phyloP scores from a whole-genome alignment of 306 rosid genomes.

The Vigna reflexopilosa region DNA sequence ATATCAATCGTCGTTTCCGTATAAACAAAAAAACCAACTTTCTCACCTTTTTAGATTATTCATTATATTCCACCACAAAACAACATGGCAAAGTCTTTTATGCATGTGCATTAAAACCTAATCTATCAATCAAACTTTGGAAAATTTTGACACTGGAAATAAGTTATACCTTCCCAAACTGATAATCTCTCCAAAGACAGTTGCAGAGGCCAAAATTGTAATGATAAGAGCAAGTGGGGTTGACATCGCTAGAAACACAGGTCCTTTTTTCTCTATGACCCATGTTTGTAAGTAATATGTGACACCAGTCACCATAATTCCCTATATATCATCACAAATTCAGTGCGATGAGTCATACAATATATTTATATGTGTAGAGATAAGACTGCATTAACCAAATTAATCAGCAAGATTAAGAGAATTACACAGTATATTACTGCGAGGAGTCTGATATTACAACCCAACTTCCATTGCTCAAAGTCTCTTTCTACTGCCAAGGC shows the following conservation, averaged over 20 bases:
- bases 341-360: neutral
- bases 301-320: conserved; percentile 71
- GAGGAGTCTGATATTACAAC: conserved; percentile 67
- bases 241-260: conserved; percentile 75
- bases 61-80: neutral
- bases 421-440: conserved; percentile 75
- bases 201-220: conserved; percentile 58
- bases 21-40: neutral
- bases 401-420: conserved; percentile 14
- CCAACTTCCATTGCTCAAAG: conserved; percentile 69
- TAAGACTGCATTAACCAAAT: neutral
- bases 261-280: conserved; percentile 79
- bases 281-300: conserved; percentile 74
- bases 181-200: conserved; percentile 63
- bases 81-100: neutral
- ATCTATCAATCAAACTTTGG: neutral
- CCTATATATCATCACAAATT: conserved; percentile 48
- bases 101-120: neutral
- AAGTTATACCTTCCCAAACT: conserved; percentile 68
- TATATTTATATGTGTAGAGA: neutral
- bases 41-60: neutral
- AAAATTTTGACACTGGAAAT: neutral
- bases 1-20: neutral
- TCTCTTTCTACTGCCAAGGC: conserved; percentile 71
- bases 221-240: conserved; percentile 71